These are phyloP conservation scores for Ilex aquifolium DNA, from an alignment of 257 asterid species.

Conservation along the genomic window DNA sequence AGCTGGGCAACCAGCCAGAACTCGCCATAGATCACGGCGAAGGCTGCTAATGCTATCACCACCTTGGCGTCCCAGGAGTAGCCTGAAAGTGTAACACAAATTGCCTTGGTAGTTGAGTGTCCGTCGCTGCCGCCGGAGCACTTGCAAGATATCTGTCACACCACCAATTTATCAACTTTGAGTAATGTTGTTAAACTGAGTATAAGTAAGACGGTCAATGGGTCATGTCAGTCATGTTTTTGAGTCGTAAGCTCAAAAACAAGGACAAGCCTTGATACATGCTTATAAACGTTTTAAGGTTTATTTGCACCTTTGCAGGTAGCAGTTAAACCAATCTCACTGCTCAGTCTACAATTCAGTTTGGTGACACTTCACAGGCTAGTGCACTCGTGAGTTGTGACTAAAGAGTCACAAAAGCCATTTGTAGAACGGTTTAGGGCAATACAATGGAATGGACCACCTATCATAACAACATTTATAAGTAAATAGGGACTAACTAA, in stretches of 20 bases:
- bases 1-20: slow-evolving; percentile 34
- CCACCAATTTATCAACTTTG: neutral
- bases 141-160: slow-evolving; percentile 26
- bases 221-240: neutral
- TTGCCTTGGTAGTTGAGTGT: slow-evolving; percentile 24
- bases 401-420: no score
- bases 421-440: no score
- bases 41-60: slow-evolving; percentile 31
- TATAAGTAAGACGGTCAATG: neutral
- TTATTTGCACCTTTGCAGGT: no score
- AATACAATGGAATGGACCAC: no score
- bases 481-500: no score
- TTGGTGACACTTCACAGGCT: no score
- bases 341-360: no score
- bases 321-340: no score
- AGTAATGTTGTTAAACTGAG: neutral
- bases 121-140: slow-evolving; percentile 29
- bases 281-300: neutral
- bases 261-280: neutral
- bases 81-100: slow-evolving; percentile 25
- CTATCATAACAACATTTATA: no score
- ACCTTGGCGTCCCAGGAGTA: slow-evolving; percentile 42
- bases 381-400: no score
- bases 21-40: slow-evolving; percentile 32
- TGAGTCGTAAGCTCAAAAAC: neutral